Conservation (phyloP, 495 filamentous ascomycete genomes). For the Hypoxylon fuscum region DNA sequence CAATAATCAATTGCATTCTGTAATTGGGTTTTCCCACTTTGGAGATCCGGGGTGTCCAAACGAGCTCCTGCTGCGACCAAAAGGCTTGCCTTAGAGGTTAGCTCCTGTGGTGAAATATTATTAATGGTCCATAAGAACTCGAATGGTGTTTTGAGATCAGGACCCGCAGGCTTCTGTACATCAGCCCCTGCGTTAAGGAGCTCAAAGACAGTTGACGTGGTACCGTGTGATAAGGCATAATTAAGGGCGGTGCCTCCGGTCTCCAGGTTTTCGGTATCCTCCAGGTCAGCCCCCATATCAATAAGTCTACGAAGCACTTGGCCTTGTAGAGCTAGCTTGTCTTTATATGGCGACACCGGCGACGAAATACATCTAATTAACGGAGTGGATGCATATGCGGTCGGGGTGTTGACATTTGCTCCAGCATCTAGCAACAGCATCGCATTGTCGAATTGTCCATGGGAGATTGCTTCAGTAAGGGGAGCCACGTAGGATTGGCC, state of each 20-base stretch:
- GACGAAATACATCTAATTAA: no score
- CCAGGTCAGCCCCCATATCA: no score
- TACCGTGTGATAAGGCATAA: slow-evolving; percentile 4
- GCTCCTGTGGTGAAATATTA: background rate
- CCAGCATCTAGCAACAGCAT: slow-evolving; percentile 11
- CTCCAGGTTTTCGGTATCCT: no score
- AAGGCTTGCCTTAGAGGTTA: slow-evolving; percentile 9
- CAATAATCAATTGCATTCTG: background rate
- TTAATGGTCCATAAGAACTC: slow-evolving; percentile 1
- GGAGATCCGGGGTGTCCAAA: slow-evolving; percentile 1
- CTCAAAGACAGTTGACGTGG: background rate
- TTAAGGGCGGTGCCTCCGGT: slow-evolving; percentile 9
- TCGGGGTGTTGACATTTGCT: slow-evolving; percentile 7
- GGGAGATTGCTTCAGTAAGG: background rate
- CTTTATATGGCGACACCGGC: no score
- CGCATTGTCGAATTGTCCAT: background rate
- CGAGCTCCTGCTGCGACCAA: slow-evolving; percentile 22
- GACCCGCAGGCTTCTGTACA: background rate
- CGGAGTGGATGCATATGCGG: background rate
- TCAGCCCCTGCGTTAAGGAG: slow-evolving; percentile 24
- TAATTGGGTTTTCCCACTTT: background rate
- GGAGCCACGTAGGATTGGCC: background rate
- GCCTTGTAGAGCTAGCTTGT: background rate
- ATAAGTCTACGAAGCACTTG: slow-evolving; percentile 10
- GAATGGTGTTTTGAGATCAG: background rate